Percentiles rank a stretch among this genome's conserved stretches.
phyloP scores from a whole-genome alignment of 2,329 filamentous ascomycete genomes.

The Thelonectria discophora region DNA sequence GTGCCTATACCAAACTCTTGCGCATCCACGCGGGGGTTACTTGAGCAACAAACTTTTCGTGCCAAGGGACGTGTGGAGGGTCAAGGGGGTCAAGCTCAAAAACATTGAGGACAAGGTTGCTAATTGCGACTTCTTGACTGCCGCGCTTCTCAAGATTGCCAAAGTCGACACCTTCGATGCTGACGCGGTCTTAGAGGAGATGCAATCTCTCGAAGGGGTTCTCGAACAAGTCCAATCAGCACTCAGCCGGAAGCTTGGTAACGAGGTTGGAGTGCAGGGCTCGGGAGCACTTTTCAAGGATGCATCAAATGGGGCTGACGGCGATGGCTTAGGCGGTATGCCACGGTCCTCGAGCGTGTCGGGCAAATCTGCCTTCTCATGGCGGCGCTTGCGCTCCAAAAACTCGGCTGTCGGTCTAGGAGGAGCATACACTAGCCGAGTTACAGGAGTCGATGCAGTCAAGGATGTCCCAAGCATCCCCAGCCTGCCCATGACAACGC shows the following conservation, averaged over 20 bases:
- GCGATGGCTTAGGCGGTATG: constrained; percentile 51
- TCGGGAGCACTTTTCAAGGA: constrained; percentile 80
- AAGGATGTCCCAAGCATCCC: constrained; percentile 64
- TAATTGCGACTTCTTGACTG: constrained; percentile 89
- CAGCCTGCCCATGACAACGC: constrained; percentile 79
- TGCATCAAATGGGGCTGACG: constrained; percentile 60
- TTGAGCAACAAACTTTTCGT: constrained; percentile 91
- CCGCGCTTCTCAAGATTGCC: constrained; percentile 83
- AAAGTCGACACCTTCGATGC: constrained; percentile 89
- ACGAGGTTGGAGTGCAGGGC: constrained; percentile 86
- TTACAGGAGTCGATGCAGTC: constrained; percentile 33
- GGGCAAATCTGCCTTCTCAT: constrained; percentile 81
- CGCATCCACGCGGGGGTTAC: constrained; percentile 91
- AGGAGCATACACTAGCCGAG: constrained; percentile 54
- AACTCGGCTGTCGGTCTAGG: constrained; percentile 74
- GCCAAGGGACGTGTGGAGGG: constrained; percentile 90
- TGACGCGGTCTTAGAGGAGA: constrained; percentile 90
- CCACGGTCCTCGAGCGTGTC: constrained; percentile 69
- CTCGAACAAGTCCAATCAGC: constrained; percentile 84
- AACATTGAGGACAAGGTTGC: constrained; percentile 92
- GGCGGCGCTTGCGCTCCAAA: constrained; percentile 90
- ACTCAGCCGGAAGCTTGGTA: constrained; percentile 86
- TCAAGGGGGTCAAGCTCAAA: constrained; percentile 92
- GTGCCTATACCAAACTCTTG: constrained; percentile 89
- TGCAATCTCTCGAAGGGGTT: constrained; percentile 86